Conservation (phyloP, 2,329 filamentous ascomycete species). For the Fusarium papillatum region DNA sequence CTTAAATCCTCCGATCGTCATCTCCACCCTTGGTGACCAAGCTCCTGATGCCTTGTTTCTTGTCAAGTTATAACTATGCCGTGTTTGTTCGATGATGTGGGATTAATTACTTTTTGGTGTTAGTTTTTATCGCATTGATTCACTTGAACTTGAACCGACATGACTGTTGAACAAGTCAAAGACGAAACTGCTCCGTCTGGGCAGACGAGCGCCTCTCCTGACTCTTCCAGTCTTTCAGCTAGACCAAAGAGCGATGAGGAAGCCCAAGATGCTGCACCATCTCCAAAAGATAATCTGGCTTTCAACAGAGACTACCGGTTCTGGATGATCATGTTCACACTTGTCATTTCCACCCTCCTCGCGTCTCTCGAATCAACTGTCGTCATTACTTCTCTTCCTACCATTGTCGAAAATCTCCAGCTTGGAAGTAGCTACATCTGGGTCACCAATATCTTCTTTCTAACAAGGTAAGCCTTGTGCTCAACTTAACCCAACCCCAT, state of each 20-base stretch:
- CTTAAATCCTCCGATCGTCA: slow-evolving; percentile 6
- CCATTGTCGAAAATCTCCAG: slow-evolving; percentile 39
- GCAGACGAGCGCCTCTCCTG: neutral
- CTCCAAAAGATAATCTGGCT: neutral
- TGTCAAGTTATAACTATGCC: neutral
- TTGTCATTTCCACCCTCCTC: slow-evolving; percentile 39
- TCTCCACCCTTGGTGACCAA: neutral
- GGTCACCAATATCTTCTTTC: slow-evolving; percentile 46
- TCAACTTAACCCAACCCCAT: too few species aligned
- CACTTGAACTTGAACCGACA: neutral
- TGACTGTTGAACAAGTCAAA: neutral
- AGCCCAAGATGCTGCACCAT: neutral
- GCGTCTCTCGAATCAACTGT: slow-evolving; percentile 41
- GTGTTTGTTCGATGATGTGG: neutral
- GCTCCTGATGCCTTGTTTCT: neutral
- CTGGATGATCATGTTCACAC: slow-evolving; percentile 44
- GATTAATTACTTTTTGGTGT: neutral
- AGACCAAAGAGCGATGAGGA: slow-evolving; percentile 1
- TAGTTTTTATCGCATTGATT: neutral
- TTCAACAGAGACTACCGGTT: slow-evolving; percentile 41
- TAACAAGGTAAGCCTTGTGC: too few species aligned
- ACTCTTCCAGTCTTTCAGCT: slow-evolving; percentile 1
- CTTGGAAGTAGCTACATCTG: slow-evolving; percentile 46
- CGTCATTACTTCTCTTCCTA: slow-evolving; percentile 44
- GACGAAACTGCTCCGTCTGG: neutral